A percentile compares a stretch with the other conserved stretches of the same genome.
Evolutionary conservation across 495 filamentous ascomycete species (phyloP).

Genomic region (Aspergillus incahuasiensis): DNA sequence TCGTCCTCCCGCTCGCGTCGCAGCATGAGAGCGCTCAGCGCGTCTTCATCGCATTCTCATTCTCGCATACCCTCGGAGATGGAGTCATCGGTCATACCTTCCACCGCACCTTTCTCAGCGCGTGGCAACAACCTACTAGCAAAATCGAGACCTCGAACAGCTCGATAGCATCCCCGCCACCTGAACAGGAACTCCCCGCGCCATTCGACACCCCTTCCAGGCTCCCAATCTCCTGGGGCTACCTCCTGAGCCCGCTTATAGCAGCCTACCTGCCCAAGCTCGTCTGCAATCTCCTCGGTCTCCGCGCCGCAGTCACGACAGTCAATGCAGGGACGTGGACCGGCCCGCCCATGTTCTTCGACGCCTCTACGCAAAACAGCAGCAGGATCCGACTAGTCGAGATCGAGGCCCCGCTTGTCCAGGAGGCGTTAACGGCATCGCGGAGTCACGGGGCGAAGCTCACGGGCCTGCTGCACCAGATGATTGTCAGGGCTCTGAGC

Average conservation of each 20-base stretch:
- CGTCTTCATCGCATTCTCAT: constrained; percentile 22
- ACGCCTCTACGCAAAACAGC: not conserved
- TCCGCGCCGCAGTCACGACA: constrained; percentile 18
- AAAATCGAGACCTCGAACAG: constrained; percentile 1
- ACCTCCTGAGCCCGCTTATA: constrained; percentile 18
- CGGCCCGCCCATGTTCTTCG: constrained; percentile 18
- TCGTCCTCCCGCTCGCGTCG: constrained; percentile 19
- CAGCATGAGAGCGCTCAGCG: not conserved
- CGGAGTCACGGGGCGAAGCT: constrained; percentile 20
- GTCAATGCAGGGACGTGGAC: constrained; percentile 23
- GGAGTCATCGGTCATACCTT: constrained; percentile 21
- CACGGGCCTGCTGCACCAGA: constrained; percentile 19
- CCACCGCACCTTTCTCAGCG: constrained; percentile 19
- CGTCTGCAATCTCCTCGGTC: constrained; percentile 10
- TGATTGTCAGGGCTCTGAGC: constrained; percentile 20
- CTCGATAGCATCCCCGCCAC: constrained; percentile 5
- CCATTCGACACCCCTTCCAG: constrained; percentile 23
- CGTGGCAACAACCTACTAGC: not conserved
- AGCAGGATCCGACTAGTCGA: constrained; percentile 18
- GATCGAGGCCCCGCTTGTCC: constrained; percentile 16
- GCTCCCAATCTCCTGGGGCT: constrained; percentile 25
- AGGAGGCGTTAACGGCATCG: constrained; percentile 12
- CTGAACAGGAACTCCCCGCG: constrained; percentile 2
- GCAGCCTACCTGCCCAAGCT: constrained; percentile 16
- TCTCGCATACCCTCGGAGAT: constrained; percentile 24